These are phyloP conservation scores for Parasitella parasitica DNA, from an alignment of 371 early-diverging fungal genomes.

Conservation along the genomic window DNA sequence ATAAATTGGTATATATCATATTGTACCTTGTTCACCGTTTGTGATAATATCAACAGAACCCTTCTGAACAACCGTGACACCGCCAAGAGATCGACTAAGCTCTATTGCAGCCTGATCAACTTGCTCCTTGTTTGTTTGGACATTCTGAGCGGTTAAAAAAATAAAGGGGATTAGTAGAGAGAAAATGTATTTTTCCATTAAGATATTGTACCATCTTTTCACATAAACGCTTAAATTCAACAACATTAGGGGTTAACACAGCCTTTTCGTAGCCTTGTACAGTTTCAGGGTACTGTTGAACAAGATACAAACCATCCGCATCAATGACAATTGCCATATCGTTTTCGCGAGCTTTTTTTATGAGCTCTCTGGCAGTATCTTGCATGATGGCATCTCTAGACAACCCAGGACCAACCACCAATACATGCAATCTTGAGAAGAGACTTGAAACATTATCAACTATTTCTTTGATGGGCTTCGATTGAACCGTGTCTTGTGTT, in stretches of 20 bases:
- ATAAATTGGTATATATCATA: neutral
- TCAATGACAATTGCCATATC: constrained; percentile 85
- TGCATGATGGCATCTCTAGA: constrained; percentile 75
- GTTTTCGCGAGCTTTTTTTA: constrained; percentile 60
- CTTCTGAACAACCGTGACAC: constrained; percentile 85
- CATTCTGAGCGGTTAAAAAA: neutral
- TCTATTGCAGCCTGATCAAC: constrained; percentile 35
- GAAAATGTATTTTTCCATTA: neutral
- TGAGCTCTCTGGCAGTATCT: constrained; percentile 56
- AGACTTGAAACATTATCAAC: constrained; percentile 47
- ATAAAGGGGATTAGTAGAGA: neutral
- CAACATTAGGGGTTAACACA: constrained; percentile 90
- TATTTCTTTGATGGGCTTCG: constrained; percentile 35
- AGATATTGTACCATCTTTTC: constrained; percentile 56
- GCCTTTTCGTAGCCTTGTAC: constrained; percentile 73
- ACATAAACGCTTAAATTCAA: constrained; percentile 85
- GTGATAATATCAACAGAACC: constrained; percentile 81
- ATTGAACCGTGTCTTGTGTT: constrained; percentile 37
- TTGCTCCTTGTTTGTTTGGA: neutral
- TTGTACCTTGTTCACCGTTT: constrained; percentile 52
- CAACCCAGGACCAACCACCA: constrained; percentile 92
- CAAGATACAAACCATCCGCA: constrained; percentile 86
- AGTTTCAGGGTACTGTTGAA: constrained; percentile 71
- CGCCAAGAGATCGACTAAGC: constrained; percentile 58
- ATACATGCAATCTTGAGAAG: constrained; percentile 76